Base-by-base conservation (phyloP, 331 rosid species). In the Spiraea crenata region DNA sequence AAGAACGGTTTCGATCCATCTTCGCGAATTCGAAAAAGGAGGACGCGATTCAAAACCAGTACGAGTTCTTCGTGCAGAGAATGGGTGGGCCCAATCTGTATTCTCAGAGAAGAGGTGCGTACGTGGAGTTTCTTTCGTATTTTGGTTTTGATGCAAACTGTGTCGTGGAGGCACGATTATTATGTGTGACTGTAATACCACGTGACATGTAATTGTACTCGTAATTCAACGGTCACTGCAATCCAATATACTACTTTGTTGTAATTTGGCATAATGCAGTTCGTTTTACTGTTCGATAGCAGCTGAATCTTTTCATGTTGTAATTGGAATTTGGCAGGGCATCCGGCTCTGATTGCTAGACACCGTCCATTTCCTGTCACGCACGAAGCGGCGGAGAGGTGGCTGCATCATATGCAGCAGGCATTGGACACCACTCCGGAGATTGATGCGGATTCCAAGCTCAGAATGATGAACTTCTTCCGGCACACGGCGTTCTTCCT, bases 81-180 rank as follows among this genome's bases (percentile, higher is more conserved):
- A 84, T 89, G 95, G 96, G 97, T 40, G 97, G 96, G 6, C 97
- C 97, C 20, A 63, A 88, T 77, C 84, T 91, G 7, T 93, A 79
- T 71, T 93, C 97, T 38, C 92, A 86, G 44, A 86, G 95, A 85
- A 91, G 86, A 87, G 97, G 98, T 58, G 35, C 0, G 31, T 60
- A 1, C 5, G 3, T 86, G 14, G 37, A 40, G 48, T 11, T 44
- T 37, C 25, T 51, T 45, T 56, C 57, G 42, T 44, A 44, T 58
- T 45, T 40, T 4, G 34, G 19, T 54, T 55, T 54, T 5, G 4
- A 48, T 37, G 31, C 25, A 34, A 5, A 54, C 19, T 54, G 47
- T 12, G 10, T 25, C 31, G 31, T 25, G 31, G 31, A 25, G 31
- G 31, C 31, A 25, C 31, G 31, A 25, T 25, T 25, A 54, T 42